phyloP scores from a whole-genome alignment of 305 asterid genomes.

The Rubia occidens region DNA sequence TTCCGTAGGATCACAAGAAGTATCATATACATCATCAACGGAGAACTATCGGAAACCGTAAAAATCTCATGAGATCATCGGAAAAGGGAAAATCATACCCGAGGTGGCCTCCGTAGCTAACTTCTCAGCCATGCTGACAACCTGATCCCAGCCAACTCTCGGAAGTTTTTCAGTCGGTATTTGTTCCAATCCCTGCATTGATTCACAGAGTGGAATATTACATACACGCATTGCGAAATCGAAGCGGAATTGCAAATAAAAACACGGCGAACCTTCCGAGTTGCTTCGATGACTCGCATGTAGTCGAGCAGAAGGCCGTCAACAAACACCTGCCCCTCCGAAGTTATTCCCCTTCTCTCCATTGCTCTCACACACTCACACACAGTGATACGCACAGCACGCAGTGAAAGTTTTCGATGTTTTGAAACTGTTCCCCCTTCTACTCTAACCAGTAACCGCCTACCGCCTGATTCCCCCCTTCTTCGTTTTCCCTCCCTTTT shows the following conservation, averaged over 20 bases:
- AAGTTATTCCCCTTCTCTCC: neutral
- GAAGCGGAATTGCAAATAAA: neutral
- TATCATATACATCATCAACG: too few species aligned
- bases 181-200: slow-evolving; percentile 54
- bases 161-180: slow-evolving; percentile 48
- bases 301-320: slow-evolving; percentile 25
- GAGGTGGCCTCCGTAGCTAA: slow-evolving; percentile 83
- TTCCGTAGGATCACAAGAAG: too few species aligned
- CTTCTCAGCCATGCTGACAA: slow-evolving; percentile 68
- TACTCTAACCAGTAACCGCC: neutral
- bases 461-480: neutral
- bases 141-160: slow-evolving; percentile 76
- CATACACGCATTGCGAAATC: slow-evolving; percentile 10
- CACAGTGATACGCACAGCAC: neutral
- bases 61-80: too few species aligned
- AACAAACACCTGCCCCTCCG: neutral
- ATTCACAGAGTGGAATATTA: neutral
- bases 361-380: neutral
- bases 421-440: neutral
- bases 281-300: slow-evolving; percentile 68
- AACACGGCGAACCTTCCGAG: slow-evolving; percentile 41
- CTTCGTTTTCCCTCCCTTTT: neutral
- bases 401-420: neutral
- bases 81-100: slow-evolving; percentile 26
- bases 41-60: too few species aligned